These are phyloP conservation scores for Neohortaea acidophila DNA, from an alignment of 495 filamentous ascomycete species.

Conservation along the genomic window DNA sequence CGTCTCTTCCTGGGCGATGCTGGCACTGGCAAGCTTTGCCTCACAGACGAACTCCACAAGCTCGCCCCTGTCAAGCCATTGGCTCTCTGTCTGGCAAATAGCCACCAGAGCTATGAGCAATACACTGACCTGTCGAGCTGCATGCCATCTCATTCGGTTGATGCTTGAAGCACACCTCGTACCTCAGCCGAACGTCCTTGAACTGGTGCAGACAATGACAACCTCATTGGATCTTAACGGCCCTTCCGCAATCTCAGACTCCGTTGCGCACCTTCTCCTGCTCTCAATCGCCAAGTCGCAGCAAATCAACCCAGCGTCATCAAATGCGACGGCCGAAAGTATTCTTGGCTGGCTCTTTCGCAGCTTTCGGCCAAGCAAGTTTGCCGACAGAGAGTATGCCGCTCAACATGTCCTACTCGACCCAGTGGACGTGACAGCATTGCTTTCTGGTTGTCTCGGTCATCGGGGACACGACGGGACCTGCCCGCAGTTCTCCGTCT, in stretches of 20 bases:
- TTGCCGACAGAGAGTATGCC: conserved; percentile 25
- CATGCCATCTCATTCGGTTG: conserved; percentile 57
- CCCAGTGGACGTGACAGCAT: conserved; percentile 24
- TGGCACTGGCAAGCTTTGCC: conserved; percentile 35
- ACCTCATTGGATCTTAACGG: conserved; percentile 64
- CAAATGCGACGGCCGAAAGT: conserved; percentile 10
- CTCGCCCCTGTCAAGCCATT: conserved; percentile 30
- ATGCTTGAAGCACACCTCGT: conserved; percentile 34
- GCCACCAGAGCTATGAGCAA: conserved; percentile 55
- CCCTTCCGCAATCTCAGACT: conserved; percentile 63
- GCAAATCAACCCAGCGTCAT: conserved; percentile 63
- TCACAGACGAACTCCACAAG: conserved; percentile 27
- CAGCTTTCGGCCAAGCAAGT: conserved; percentile 18
- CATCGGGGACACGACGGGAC: conserved; percentile 3
- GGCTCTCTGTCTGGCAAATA: conserved; percentile 64
- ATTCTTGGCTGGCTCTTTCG: conserved; percentile 9
- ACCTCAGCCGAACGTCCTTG: conserved; percentile 26
- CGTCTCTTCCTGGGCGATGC: conserved; percentile 44
- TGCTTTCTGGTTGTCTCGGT: conserved; percentile 30
- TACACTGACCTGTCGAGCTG: conserved; percentile 55
- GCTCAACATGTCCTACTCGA: conserved; percentile 24
- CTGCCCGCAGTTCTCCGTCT: not conserved
- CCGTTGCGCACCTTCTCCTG: conserved; percentile 19
- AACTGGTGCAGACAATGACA: conserved; percentile 52
- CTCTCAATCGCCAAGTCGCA: conserved; percentile 23